Evolutionary conservation across 2,329 filamentous ascomycete species (phyloP), one percentile per base, ranked within the genome.

Genomic region (Rhinocladiella similis): DNA sequence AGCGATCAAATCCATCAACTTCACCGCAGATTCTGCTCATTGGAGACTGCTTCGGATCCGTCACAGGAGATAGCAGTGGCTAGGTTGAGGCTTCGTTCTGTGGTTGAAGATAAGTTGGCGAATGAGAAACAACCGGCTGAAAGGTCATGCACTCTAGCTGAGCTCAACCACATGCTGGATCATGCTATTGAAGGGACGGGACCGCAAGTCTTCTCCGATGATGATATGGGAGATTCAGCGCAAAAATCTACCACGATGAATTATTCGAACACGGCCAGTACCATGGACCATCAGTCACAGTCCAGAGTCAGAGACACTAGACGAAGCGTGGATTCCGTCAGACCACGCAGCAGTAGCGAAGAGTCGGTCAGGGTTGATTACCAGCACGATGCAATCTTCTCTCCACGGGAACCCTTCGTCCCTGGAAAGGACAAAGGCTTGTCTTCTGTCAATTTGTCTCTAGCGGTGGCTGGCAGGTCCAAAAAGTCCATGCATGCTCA

Each of bases 151-250:
- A 61, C 61, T 19, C 41, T 66, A 53, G 60, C 58, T 49, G 63
- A 66, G 47, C 50, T 66, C 36, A 59, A 60, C 19, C 51, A 50
- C 29, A 64, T 65, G 65, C 42, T 66, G 45, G 63, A 66, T 50
- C 50, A 64, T 58, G 63, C 63, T 9, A 61, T 65, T 43, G 63
- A 57, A 25, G 50, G 50, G 25, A 53, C 38, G 45, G 46, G 29
- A 42, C 50, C 57, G 36, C 54, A 47, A 19, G 39, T 39, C 6
- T 25, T 54, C 18, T 51, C 54, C 39, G 43, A 27, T 25, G 47
- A 60, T 39, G 22, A 49, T 42, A 43, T 43, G 19, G 53, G 14
- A 25, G 38, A 42, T 33, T 39, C 47, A 18, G 54, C 47, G 9
- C 50, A 52, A 3, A 55, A 42, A 14, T 50, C 52, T 13, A 47